phyloP scores from a whole-genome alignment of 1,139 yeast species.

The Geotrichum bryndzae region DNA sequence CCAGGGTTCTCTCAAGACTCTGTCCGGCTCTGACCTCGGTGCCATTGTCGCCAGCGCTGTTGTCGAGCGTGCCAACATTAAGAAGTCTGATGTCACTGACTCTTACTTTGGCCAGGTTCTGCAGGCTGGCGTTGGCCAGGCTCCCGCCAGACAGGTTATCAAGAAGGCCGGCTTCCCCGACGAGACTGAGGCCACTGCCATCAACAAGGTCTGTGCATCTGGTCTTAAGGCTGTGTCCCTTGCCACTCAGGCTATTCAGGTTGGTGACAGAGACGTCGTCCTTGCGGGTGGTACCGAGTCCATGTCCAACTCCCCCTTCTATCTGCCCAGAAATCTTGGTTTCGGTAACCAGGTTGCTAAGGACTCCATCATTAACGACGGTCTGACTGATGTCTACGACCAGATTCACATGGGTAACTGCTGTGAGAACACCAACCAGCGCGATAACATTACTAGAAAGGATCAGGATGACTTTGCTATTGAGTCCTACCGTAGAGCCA shows the following conservation, averaged over 20 bases:
- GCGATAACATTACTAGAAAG: slow-evolving; percentile 48
- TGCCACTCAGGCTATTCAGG: slow-evolving; percentile 50
- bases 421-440: slow-evolving; percentile 56
- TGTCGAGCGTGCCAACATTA: slow-evolving; percentile 47
- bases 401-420: slow-evolving; percentile 56
- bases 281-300: slow-evolving; percentile 62
- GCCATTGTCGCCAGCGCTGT: slow-evolving; percentile 53
- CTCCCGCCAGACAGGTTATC: slow-evolving; percentile 61
- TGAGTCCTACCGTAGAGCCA: slow-evolving; percentile 48
- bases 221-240: slow-evolving; percentile 53
- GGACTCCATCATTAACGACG: slow-evolving; percentile 54
- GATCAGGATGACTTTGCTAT: slow-evolving; percentile 53
- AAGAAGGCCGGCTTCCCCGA: slow-evolving; percentile 53
- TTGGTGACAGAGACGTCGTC: slow-evolving; percentile 50
- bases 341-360: slow-evolving; percentile 47
- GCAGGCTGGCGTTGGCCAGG: slow-evolving; percentile 56
- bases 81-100: slow-evolving; percentile 48
- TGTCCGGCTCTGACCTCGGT: slow-evolving; percentile 51
- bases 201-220: slow-evolving; percentile 59
- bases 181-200: slow-evolving; percentile 48
- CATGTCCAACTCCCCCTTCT: slow-evolving; percentile 54
- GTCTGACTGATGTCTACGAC: slow-evolving; percentile 52
- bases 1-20: slow-evolving; percentile 48
- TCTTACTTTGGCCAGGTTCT: slow-evolving; percentile 53
- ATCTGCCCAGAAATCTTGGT: slow-evolving; percentile 41